These are phyloP conservation scores for Boletus rubropictus DNA, from an alignment of 768 basidiomycete genomes.

Conservation along the genomic window DNA sequence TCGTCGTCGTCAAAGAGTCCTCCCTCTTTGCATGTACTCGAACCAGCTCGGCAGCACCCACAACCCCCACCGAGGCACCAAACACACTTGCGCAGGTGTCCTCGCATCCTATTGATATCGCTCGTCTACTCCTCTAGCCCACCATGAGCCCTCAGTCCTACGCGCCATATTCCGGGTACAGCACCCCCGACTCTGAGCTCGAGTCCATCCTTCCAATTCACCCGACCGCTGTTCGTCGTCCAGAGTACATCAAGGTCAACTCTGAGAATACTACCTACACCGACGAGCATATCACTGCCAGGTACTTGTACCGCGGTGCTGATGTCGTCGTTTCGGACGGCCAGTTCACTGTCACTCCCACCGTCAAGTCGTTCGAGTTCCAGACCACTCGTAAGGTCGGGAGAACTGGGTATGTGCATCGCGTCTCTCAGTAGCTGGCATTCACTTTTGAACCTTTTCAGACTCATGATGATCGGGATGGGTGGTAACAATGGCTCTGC, in stretches of 20 bases:
- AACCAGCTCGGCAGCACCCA: constrained; percentile 88
- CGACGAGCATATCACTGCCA: constrained; percentile 77
- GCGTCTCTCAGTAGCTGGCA: constrained; percentile 2
- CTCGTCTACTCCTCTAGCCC: constrained; percentile 24
- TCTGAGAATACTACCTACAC: constrained; percentile 78
- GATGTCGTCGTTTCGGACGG: constrained; percentile 66
- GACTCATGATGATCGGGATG: constrained; percentile 93
- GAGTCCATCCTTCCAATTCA: constrained; percentile 70
- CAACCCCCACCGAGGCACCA: constrained; percentile 82
- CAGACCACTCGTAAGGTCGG: constrained; percentile 79
- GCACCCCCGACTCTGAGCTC: constrained; percentile 65
- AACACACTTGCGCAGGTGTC: constrained; percentile 73
- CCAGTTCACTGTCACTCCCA: constrained; percentile 74
- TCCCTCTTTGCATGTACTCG: constrained; percentile 82
- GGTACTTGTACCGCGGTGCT: constrained; percentile 76
- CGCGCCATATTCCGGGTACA: constrained; percentile 55
- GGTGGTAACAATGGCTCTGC: constrained; percentile 98
- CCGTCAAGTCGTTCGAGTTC: constrained; percentile 80
- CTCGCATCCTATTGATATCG: constrained; percentile 42
- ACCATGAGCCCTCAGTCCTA: constrained; percentile 47
- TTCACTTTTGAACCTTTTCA: constrained; percentile 25
- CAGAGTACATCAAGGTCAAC: constrained; percentile 71
- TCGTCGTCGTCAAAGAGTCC: constrained; percentile 21
- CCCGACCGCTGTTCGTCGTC: constrained; percentile 79
- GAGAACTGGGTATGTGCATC: constrained; percentile 78